Base-by-base conservation (phyloP, 2,329 filamentous ascomycete species). In the Epichloe aotearoae region DNA sequence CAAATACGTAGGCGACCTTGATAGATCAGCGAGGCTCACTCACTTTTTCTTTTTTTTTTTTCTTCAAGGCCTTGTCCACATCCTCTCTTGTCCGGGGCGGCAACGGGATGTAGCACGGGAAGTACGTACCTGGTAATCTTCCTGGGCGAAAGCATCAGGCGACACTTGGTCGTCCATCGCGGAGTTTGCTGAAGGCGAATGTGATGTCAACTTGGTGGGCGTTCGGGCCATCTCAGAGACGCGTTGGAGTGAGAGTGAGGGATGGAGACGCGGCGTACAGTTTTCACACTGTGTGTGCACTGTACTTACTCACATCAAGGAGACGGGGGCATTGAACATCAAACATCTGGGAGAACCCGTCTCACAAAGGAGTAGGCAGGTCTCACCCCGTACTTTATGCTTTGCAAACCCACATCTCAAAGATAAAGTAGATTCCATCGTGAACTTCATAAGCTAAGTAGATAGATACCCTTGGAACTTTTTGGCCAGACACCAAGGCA, bases 41-140 rank as follows among this genome's bases (percentile, higher is more conserved):
- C 1, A 1, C 26, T 30, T 2, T 2, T 1, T 3, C 3, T 30
- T 30, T 30, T 30, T 30, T 26, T 26, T 26, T 30, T 30, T 10
- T 30, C 1, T 10, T 10, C 7, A 26, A 26, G 23, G 23, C 23
- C 8, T 10, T 10, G 8, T 30, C 26, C 26, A 30, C 26, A 30
- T 30, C 8, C 3, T 8, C 26, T 30, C 26, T 30, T 30, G 8
- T 30, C 26, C 26, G 26, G 26, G 26, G 26, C 38, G 3, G 30
- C 20, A 17, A 30, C 26, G 8, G 3, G 26, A 30, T 30, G 26
- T 11, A 11, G 26, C 26, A 10, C 26, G 3, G 26, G 26, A 30
- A 10, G 8, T 30, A 37, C 50, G 54, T 59, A 73, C 73, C 61
- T 72, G 68, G 46, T 75, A 69, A 45, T 75, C 72, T 48, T 73